Base-by-base conservation (phyloP, 2,329 filamentous ascomycete genomes). In the Cyclaneusma minus region DNA sequence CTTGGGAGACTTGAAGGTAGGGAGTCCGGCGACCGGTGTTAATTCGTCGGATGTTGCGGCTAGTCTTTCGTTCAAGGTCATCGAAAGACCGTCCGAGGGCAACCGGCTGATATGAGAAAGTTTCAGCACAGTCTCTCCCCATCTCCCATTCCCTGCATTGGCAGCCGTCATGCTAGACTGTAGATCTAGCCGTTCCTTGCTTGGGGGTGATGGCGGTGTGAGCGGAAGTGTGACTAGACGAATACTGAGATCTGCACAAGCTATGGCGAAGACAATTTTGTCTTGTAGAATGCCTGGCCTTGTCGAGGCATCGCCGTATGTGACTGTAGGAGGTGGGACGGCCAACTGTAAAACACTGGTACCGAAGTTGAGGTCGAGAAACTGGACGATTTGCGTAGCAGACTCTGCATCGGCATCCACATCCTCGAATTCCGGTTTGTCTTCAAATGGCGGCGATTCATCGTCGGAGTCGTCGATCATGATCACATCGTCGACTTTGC, bases 401-500 rank as follows among this genome's bases (percentile, higher is more conserved):
- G 35, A 32, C 22, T 49, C 39, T 9, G 40, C 25, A 13, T 45
- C 50, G 2, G 53, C 54, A 24, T 64, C 58, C 4, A 50, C 50
- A 7, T 67, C 64, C 33, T 71, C 65, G 32, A 75, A 75, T 31
- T 68, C 56, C 6, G 68, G 63, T 29, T 60, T 61, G 40, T 73
- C 65, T 29, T 62, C 56, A 27, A 56, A 61, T 13, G 45, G 27
- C 11, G 33, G 19, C 7, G 58, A 58, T 16, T 73, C 68, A 6
- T 71, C 66, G 37, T 75, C 69, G 2, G 66, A 73, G 39, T 75
- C 69, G 28, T 75, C 60, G 10, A 72, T 56, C 61, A 75, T 72
- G 15, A 74, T 56, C 4, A 59, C 52, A 40, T 70, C 65, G 11
- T 61, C 58, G 4, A 40, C 42, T 0, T 50, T 37, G 8, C 68